These are phyloP conservation scores for Pichia heedii DNA, from an alignment of 805 yeast species.

Conservation along the genomic window DNA sequence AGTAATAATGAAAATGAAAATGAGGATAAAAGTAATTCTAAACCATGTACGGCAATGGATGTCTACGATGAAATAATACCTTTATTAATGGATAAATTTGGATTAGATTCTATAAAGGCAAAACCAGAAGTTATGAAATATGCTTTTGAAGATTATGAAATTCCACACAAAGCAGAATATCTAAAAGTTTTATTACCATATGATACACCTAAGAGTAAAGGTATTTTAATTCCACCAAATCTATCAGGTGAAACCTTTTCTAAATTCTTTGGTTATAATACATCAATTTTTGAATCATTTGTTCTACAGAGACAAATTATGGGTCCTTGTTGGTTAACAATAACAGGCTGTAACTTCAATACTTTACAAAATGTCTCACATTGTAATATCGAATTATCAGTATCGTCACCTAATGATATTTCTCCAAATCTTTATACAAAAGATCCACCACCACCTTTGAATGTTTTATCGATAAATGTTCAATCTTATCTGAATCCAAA, in stretches of 20 bases:
- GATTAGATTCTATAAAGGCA: constrained; percentile 53
- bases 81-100: constrained; percentile 51
- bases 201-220: constrained; percentile 47
- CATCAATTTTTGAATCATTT: constrained; percentile 76
- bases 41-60: constrained; percentile 45
- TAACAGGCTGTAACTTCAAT: constrained; percentile 53
- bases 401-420: constrained; percentile 39
- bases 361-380: constrained; percentile 61
- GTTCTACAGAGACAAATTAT: constrained; percentile 73
- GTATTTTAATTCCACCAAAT: constrained; percentile 46
- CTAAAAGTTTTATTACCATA: constrained; percentile 70
- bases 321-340: constrained; percentile 97
- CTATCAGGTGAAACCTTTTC: constrained; percentile 68
- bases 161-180: constrained; percentile 76
- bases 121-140: constrained; percentile 70
- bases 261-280: constrained; percentile 69
- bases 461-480: constrained; percentile 63
- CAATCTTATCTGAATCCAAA: constrained; percentile 73
- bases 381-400: constrained; percentile 67
- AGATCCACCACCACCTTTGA: constrained; percentile 55
- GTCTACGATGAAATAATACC: constrained; percentile 72
- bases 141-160: constrained; percentile 76
- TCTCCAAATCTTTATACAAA: constrained; percentile 34
- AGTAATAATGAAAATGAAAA: constrained; percentile 25
- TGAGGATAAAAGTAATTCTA: constrained; percentile 15